Conservation (phyloP, 2,329 filamentous ascomycete species). For the Zasmidium citrigriseum region DNA sequence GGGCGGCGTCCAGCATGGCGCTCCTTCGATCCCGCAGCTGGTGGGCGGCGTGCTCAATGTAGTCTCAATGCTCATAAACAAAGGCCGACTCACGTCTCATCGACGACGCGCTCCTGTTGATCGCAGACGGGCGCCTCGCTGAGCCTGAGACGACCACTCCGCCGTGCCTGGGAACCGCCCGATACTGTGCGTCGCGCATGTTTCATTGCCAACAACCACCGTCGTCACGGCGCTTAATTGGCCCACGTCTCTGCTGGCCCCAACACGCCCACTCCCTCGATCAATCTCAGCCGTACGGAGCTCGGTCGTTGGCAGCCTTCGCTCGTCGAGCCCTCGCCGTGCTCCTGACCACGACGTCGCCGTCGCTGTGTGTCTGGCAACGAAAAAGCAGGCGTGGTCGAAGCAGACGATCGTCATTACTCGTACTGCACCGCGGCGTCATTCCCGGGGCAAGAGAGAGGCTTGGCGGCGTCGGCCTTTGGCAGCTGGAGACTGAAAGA, state of each 20-base stretch:
- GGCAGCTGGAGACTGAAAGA: background rate
- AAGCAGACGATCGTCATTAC: too few relatives aligned
- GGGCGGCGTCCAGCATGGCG: background rate
- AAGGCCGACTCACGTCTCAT: background rate
- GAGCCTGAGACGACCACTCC: background rate
- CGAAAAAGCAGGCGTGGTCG: too few relatives aligned
- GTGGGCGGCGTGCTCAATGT: background rate
- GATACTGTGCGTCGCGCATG: background rate
- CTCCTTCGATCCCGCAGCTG: background rate
- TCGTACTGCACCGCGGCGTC: background rate
- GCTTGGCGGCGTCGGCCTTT: background rate
- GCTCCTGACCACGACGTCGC: too few relatives aligned
- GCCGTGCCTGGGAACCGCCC: too few relatives aligned
- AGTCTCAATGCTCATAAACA: background rate
- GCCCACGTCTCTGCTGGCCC: background rate
- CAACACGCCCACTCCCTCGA: background rate
- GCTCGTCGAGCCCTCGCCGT: too few relatives aligned
- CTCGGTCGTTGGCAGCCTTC: too few relatives aligned
- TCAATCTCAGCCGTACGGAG: background rate
- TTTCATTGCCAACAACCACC: background rate
- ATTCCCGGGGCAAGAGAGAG: background rate
- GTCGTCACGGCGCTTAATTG: background rate
- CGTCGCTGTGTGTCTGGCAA: too few relatives aligned
- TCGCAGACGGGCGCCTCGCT: background rate
- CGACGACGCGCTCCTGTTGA: background rate